Conservation (phyloP, 139 green algal genomes). For the Diplosphaera chodatii region DNA sequence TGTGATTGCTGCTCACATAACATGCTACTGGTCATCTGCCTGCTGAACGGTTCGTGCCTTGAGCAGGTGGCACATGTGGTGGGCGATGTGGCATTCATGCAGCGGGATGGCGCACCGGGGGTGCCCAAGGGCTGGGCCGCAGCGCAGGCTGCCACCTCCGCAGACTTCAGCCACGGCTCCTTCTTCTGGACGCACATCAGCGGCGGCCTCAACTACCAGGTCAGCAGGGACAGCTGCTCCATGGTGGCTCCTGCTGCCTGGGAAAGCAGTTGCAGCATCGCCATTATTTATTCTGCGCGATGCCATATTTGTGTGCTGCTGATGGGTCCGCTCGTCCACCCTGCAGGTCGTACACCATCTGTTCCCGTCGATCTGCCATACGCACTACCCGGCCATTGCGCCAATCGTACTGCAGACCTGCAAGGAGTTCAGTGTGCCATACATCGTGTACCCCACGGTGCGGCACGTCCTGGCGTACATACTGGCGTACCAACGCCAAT, state of each 20-base stretch:
- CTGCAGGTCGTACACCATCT: slow-evolving; percentile 77
- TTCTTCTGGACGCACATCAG: slow-evolving; percentile 68
- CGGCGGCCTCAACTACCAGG: slow-evolving; percentile 65
- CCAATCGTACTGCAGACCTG: slow-evolving; percentile 71
- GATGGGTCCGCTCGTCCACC: no score
- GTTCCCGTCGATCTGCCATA: slow-evolving; percentile 73
- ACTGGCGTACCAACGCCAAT: no score
- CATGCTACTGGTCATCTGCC: no score
- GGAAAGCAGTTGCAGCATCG: no score
- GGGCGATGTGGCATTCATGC: slow-evolving; percentile 33
- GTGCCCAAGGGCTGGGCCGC: slow-evolving; percentile 42
- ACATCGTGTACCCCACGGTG: slow-evolving; percentile 63
- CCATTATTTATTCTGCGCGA: no score
- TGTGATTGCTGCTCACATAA: no score
- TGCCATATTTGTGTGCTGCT: no score
- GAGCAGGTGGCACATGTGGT: slow-evolving; percentile 59
- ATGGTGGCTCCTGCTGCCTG: no score
- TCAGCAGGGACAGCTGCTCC: no score
- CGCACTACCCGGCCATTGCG: slow-evolving; percentile 74
- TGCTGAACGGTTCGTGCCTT: no score
- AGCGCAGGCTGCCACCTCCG: slow-evolving; percentile 44
- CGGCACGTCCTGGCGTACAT: neutral
- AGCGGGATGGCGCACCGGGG: slow-evolving; percentile 15
- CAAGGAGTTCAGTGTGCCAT: slow-evolving; percentile 58
- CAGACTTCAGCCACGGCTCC: slow-evolving; percentile 57